Conservation (phyloP, 768 basidiomycete genomes). For the Hypholoma fasciculare region DNA sequence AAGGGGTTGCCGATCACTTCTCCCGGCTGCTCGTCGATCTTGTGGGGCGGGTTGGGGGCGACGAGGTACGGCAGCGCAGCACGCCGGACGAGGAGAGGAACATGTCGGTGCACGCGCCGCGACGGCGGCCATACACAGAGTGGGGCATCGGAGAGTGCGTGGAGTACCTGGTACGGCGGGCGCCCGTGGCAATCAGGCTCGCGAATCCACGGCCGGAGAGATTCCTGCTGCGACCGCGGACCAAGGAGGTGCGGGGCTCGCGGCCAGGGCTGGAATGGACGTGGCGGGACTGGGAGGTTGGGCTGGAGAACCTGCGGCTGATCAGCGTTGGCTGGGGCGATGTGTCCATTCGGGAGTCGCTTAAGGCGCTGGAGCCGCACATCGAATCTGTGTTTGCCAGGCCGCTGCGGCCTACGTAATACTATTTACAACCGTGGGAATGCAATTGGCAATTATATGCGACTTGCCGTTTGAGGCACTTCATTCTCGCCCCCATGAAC, state of each 20-base stretch:
- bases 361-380: conserved; percentile 48
- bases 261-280: conserved; percentile 79
- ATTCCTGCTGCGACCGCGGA: conserved; percentile 45
- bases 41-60: conserved; percentile 52
- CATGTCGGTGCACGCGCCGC: conserved; percentile 61
- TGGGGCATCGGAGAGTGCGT: conserved; percentile 62
- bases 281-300: conserved; percentile 62
- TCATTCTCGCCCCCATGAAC: conserved; percentile 33
- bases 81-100: conserved; percentile 32
- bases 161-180: conserved; percentile 43
- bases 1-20: conserved; percentile 72
- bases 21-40: conserved; percentile 58
- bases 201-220: conserved; percentile 46
- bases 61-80: conserved; percentile 35
- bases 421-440: background rate
- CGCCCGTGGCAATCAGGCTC: conserved; percentile 10
- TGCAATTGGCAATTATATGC: conserved; percentile 8
- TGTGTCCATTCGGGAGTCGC: conserved; percentile 48
- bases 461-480: conserved; percentile 4
- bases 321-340: conserved; percentile 58
- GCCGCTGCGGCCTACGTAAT: conserved; percentile 8
- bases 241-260: conserved; percentile 40
- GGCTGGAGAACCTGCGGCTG: conserved; percentile 41
- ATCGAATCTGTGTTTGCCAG: conserved; percentile 46
- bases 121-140: conserved; percentile 40